Base-by-base conservation (phyloP, 2,329 filamentous ascomycete genomes). In the Penicillium brasilianum region DNA sequence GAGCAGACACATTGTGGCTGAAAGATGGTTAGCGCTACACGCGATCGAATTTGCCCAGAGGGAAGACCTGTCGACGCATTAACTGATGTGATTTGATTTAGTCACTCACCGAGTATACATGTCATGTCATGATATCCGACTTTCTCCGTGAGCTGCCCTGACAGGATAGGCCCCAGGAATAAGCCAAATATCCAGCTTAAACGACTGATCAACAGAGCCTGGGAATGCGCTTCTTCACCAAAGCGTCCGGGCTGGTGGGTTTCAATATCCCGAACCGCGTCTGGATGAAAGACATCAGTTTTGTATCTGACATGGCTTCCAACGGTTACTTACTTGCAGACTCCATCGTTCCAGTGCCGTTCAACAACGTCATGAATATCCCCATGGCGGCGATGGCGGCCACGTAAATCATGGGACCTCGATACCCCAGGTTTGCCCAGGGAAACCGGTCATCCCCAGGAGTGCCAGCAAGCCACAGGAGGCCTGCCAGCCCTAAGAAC, bases 311-410 rank as follows among this genome's bases (percentile, higher is more conserved):
- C 10, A 2, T 11, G 4, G 22, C 20, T 9, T 13, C 11, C 18
- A 8, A 13, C 2, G 7, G 10, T 25, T 11, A 62, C 72, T 62
- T 64, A 75, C 74, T 52, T 16, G 70, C 72, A 34, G 71, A 69
- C 57, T 75, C 74, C 20, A 74, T 65, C 10, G 66, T 68, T 3
- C 69, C 72, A 18, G 69, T 66, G 1, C 72, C 72, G 48, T 72
- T 71, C 28, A 72, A 57, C 11, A 74, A 49, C 48, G 66, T 69
- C 2, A 66, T 70, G 7, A 67, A 58, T 11, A 69, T 51, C 0
- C 73, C 72, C n/a, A 68, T 64, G 3, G 60, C 51, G 1, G 64
- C 56, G 8, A 73, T 41, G 4, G 64, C 57, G 4, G 58, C 49
- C 0, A 61, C 61, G 37, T 73, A 76, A 18, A 74, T 64, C 8